Conservation (phyloP, 139 green algal genomes). For the Ettlia oleoabundans region DNA sequence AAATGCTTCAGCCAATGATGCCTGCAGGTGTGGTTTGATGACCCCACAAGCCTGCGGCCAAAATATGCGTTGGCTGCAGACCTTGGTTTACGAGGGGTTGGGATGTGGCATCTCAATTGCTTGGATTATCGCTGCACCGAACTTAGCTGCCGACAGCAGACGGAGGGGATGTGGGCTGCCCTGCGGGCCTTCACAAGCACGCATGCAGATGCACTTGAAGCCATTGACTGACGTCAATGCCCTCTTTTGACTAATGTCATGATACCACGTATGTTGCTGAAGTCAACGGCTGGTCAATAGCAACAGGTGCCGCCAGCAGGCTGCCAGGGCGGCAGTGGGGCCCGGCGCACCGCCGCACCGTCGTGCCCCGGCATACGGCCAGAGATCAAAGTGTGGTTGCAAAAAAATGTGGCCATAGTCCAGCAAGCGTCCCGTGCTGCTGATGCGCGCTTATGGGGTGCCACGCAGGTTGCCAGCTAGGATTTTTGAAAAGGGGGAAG, state of each 20-base stretch:
- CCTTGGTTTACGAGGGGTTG: constrained; percentile 45
- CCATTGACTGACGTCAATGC: background rate
- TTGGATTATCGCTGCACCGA: constrained; percentile 45
- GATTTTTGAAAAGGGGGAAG: too few species aligned
- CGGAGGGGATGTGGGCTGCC: constrained; percentile 48
- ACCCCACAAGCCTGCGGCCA: constrained; percentile 33
- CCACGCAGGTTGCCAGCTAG: too few species aligned
- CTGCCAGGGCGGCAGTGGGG: background rate
- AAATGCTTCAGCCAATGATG: background rate
- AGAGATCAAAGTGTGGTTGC: too few species aligned
- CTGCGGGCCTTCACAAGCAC: constrained; percentile 18
- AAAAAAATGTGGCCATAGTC: too few species aligned
- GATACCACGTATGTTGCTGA: background rate
- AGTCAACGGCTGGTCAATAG: too few species aligned
- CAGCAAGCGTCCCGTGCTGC: too few species aligned
- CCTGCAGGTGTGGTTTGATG: constrained; percentile 60
- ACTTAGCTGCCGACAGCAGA: constrained; percentile 4
- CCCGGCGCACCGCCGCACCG: too few species aligned
- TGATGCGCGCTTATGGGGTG: too few species aligned
- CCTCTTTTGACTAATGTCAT: background rate
- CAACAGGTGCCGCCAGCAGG: background rate
- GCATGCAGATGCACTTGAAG: background rate
- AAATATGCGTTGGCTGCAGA: constrained; percentile 41
- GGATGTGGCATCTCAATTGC: constrained; percentile 58
- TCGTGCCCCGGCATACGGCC: too few species aligned